Evolutionary conservation across 306 rosid species (phyloP), one percentile per base, ranked within the genome.

Genomic region (Spatholobus suberectus): DNA sequence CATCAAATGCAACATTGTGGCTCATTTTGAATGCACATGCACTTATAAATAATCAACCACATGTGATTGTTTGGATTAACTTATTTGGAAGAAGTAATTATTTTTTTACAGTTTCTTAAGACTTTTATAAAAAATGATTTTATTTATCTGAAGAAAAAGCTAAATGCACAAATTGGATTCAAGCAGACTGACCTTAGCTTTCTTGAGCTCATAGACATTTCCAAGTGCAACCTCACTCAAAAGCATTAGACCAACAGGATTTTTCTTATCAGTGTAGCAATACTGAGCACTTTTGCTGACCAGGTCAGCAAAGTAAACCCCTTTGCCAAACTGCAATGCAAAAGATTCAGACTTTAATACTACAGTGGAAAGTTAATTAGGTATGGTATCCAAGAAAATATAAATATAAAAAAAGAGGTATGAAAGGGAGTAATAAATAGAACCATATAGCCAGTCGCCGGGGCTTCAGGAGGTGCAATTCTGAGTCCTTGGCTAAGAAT

Each of bases 391-490:
- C 63, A 73, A 8, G n/a, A 27, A 73, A 29, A 63, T 17, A 47
- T 37, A 62, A 43, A 69, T 18, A 61, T n/a, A 55, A 79, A 55
- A 79, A 65, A 51, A 29, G n/a, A 65, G 27, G 67, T 32, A 62
- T 44, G 43, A 68, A 44, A 37, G 51, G 83, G 67, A 77, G 49
- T 49, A 21, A 72, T 62, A 13, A 14, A 76, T 13, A 80, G 76
- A 78, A 96, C 99, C 99, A 96, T 96, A 52, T 96, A 96, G 79
- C 99, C 99, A 75, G 99, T 96, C 8, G 97, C 94, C 23, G 99
- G 99, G 49, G 99, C 98, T 91, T 96, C 98, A 27, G 99, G 99
- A 73, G 98, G 99, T 66, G 99, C 99, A 69, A 94, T 96, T 91
- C 99, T 90, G 58, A 96, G 90, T 80, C 99, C 99, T 89, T 96